Base-by-base conservation (phyloP, 2,329 filamentous ascomycete genomes). In the Stemphylium lycopersici region DNA sequence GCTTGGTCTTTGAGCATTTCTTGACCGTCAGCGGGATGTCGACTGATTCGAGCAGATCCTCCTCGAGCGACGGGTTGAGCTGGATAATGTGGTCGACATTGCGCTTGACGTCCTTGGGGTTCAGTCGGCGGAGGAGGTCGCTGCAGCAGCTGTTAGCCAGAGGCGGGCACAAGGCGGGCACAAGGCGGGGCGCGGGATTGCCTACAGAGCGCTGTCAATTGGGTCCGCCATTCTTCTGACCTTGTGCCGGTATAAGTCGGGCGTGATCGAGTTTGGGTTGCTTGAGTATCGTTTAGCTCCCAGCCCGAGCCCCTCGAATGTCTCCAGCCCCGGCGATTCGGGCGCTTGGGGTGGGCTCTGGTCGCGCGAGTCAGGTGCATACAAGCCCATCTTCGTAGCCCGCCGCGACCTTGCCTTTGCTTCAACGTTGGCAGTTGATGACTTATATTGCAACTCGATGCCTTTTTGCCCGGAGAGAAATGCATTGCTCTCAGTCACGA, bases 1-100 rank as follows among this genome's bases (percentile, higher is more conserved):
- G 90, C 68, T 92, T 91, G 29, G 91, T 90, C 78, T 93, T 90
- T 67, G 87, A 86, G 83, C 95, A 98, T 63, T 90, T 89, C 68
- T 89, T 88, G 60, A 96, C 85, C 55, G 90, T 87, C 52, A 99
- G 88, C 20, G 95, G 95, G 77, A 98, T 93, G 78, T 99, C 95
- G 67, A 99, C 95, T 20, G 93, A 96, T 63, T 93, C 95, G 63
- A 99, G 91, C 38, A 99, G 91, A 76, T 99, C 95, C 83, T 99
- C 95, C 71, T 93, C 95, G 56, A 99, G 88, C 67, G 93, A 89
- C 13, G 95, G 95, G 39, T 92, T 90, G 61, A 99, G 88, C 52
- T 84, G 82, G 78, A 96, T 95, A 74, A 99, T 92, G 70, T 88
- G 84, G 78, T 90, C 88, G 69, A 99, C 90, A 80, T 99, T 96